phyloP scores from a whole-genome alignment of 108 stramenopile species.

The Nitzschia putrida region DNA sequence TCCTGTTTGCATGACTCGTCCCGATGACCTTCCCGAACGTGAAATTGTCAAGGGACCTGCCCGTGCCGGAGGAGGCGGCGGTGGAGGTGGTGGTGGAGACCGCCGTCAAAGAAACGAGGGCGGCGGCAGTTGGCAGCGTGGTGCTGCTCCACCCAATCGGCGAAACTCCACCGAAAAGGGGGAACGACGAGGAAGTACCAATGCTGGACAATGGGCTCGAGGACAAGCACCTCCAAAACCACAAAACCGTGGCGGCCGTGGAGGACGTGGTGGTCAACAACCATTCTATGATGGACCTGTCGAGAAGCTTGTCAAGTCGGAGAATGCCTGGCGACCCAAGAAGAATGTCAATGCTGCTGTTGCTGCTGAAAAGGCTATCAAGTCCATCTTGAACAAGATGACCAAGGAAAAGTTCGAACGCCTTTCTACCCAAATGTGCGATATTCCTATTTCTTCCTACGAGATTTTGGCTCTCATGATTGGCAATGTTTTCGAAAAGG shows the following conservation, averaged over 20 bases:
- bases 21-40: conserved; percentile 39
- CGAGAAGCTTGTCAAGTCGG: conserved; percentile 58
- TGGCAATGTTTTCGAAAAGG: conserved; percentile 89
- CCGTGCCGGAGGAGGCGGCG: conserved; percentile 29
- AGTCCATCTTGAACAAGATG: conserved; percentile 90
- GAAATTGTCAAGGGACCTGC: conserved; percentile 40
- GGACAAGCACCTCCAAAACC: conserved; percentile 38
- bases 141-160: conserved; percentile 16
- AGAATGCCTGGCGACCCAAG: conserved; percentile 74
- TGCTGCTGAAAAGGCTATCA: conserved; percentile 79
- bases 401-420: conserved; percentile 89
- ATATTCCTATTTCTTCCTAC: conserved; percentile 74
- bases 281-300: conserved; percentile 63
- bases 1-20: conserved; percentile 44
- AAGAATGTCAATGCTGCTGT: conserved; percentile 65
- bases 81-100: conserved; percentile 26
- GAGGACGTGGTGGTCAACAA: conserved; percentile 40
- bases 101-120: conserved; percentile 31
- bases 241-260: conserved; percentile 25
- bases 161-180: conserved; percentile 7
- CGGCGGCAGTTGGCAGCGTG: conserved; percentile 31
- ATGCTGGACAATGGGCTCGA: conserved; percentile 46
- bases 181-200: conserved; percentile 11
- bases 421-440: conserved; percentile 70
- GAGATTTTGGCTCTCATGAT: conserved; percentile 83